Base-by-base conservation (phyloP, 805 yeast genomes). In the Brettanomyces custersianus region DNA sequence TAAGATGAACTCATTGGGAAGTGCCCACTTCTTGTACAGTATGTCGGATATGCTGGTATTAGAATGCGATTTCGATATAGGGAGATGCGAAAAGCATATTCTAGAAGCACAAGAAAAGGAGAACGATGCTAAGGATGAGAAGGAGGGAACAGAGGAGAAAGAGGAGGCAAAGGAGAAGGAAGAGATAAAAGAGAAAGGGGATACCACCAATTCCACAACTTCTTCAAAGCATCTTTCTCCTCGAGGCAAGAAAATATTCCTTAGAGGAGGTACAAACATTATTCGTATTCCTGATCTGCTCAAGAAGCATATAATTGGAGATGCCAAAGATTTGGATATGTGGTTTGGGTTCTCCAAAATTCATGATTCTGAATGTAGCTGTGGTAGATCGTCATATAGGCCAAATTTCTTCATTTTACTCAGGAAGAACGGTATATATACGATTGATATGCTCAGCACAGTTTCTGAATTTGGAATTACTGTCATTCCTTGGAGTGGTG, bases 331-430 rank as follows among this genome's bases (percentile, higher is more conserved):
- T 12, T 20, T 40, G n/a, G 62, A 61, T 35, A 46, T 66, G 16
- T 66, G 66, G 62, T 44, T 64, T 13, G 68, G 67, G 1, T 59
- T 64, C 46, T 64, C 66, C 2, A 51, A 67, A 34, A 66, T 68
- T 9, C 69, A 64, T 42, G 36, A 62, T 13, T 48, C 49, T 27
- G 40, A 51, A 10, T 66, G 71, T 48, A 69, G 70, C 4, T 66
- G 71, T 49, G 65, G 67, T 7, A 42, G 43, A 13, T 52, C 53
- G 15, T 54, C 60, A 49, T 65, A 66, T 41, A 48, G 71, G 34
- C 70, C 70, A 1, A 54, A 59, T 35, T 38, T 65, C 24, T 56
- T 56, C 23, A 45, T 62, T 2, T 28, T 60, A 6, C 36, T 43
- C 10, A 39, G 41, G 33, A 47, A 43, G 17, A 42, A 42, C 30